phyloP scores from a whole-genome alignment of 1,284 basidiomycete species.

The Heterobasidion parviporum region DNA sequence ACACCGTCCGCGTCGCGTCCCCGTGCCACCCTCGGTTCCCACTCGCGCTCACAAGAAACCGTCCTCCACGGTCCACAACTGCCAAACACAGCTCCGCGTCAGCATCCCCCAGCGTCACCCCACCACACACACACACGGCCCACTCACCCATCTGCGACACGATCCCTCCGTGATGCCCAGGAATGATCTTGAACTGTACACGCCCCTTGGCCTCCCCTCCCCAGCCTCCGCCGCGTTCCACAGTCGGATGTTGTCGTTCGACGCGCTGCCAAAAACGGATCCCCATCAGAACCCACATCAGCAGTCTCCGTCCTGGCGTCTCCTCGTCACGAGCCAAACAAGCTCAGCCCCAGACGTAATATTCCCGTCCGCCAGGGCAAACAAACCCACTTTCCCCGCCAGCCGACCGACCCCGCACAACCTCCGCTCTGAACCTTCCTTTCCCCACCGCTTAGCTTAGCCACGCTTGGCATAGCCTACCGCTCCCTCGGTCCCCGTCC shows the following conservation, averaged over 20 bases:
- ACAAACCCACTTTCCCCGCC: not conserved
- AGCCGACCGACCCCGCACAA: too few species aligned
- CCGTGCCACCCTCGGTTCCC: constrained; percentile 96
- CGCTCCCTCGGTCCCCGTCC: not conserved
- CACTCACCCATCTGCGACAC: constrained; percentile 82
- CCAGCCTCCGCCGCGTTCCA: constrained; percentile 86
- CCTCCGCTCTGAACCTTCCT: not conserved
- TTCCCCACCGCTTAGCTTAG: not conserved
- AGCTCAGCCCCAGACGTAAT: not conserved
- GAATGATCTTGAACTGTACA: constrained; percentile 90
- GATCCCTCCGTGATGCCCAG: constrained; percentile 92
- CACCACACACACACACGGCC: too few species aligned
- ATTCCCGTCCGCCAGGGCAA: not conserved
- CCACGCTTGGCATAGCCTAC: too few species aligned
- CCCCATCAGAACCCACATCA: not conserved
- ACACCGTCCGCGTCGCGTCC: constrained; percentile 80
- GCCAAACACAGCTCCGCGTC: constrained; percentile 1
- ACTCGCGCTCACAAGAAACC: constrained; percentile 86
- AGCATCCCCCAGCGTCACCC: not conserved
- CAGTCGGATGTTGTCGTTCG: constrained; percentile 87
- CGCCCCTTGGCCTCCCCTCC: constrained; percentile 54
- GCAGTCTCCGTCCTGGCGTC: not conserved
- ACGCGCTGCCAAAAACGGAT: constrained; percentile 51
- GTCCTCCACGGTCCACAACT: constrained; percentile 84
- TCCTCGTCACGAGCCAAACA: not conserved